A percentile compares a stretch with the other conserved stretches of the same genome.
These are phyloP conservation scores for Mimosa bimucronata DNA, from an alignment of 306 rosid species.

Conservation along the genomic window DNA sequence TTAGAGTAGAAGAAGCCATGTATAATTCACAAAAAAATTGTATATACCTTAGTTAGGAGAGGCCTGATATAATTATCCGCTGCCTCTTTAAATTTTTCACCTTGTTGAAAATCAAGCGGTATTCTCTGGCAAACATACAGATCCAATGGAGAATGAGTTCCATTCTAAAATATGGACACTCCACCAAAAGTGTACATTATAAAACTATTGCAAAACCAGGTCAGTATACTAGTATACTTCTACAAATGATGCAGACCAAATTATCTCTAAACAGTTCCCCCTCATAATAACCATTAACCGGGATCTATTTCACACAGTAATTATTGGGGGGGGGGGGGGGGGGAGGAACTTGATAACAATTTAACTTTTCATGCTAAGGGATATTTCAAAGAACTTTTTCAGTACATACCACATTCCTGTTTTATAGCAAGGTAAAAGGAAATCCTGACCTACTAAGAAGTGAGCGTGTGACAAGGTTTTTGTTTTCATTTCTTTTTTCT, in stretches of 20 bases:
- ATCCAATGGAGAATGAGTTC: slow-evolving; percentile 32
- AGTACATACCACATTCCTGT: background rate
- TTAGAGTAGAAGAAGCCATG: slow-evolving; percentile 25
- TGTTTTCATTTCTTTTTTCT: background rate
- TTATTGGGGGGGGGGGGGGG: too few species aligned
- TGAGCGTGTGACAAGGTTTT: background rate
- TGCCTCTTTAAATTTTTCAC: slow-evolving; percentile 82
- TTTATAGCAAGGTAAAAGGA: background rate
- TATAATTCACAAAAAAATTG: slow-evolving; percentile 25
- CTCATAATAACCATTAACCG: slow-evolving; percentile 15
- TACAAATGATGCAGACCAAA: slow-evolving; percentile 14
- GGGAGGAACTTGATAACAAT: background rate
- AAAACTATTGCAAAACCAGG: slow-evolving; percentile 8
- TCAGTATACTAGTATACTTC: background rate
- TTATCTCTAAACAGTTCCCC: background rate
- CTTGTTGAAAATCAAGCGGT: slow-evolving; percentile 95
- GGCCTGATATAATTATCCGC: slow-evolving; percentile 88
- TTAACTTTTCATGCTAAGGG: slow-evolving; percentile 3
- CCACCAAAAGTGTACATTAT: background rate
- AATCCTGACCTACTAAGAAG: slow-evolving; percentile 10
- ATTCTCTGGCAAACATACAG: slow-evolving; percentile 66
- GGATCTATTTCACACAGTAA: slow-evolving; percentile 13
- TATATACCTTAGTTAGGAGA: slow-evolving; percentile 82
- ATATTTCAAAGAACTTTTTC: background rate
- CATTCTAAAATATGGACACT: slow-evolving; percentile 1